Evolutionary conservation across 2,329 filamentous ascomycete genomes (phyloP).

Genomic region (Scedosporium aurantiacum): DNA sequence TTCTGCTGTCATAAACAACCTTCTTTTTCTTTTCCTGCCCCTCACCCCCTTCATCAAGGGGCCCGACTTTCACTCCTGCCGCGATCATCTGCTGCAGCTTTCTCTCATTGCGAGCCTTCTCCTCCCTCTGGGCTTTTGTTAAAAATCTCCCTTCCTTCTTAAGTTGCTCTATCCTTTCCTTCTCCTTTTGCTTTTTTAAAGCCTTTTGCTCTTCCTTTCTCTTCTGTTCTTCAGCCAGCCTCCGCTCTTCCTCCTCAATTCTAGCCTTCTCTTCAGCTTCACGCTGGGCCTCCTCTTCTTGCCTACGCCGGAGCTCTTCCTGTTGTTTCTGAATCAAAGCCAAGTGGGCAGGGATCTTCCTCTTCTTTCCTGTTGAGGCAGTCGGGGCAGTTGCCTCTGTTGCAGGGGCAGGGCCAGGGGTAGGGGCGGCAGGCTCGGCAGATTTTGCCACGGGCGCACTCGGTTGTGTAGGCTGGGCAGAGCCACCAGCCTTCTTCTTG

Average conservation of each 20-base stretch:
- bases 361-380: slow-evolving; percentile 59
- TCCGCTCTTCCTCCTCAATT: slow-evolving; percentile 54
- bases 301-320: slow-evolving; percentile 55
- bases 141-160: slow-evolving; percentile 82
- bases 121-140: slow-evolving; percentile 76
- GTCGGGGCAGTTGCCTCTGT: slow-evolving; percentile 22
- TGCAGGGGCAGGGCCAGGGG: slow-evolving; percentile 18
- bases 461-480: slow-evolving; percentile 10
- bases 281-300: slow-evolving; percentile 55
- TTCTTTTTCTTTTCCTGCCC: slow-evolving; percentile 60
- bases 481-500: slow-evolving; percentile 57
- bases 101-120: slow-evolving; percentile 66
- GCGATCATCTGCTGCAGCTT: slow-evolving; percentile 80
- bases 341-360: slow-evolving; percentile 74
- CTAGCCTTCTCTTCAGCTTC: slow-evolving; percentile 53
- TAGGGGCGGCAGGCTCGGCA: slow-evolving; percentile 6
- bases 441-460: slow-evolving; percentile 18
- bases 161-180: slow-evolving; percentile 73
- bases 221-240: slow-evolving; percentile 56
- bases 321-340: slow-evolving; percentile 70
- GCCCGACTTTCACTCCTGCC: slow-evolving; percentile 62
- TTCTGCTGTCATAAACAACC: slow-evolving; percentile 66
- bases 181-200: slow-evolving; percentile 75
- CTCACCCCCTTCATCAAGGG: slow-evolving; percentile 36
- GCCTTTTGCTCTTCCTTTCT: slow-evolving; percentile 62